phyloP scores from a whole-genome alignment of 768 basidiomycete genomes.

The Gelatoporia subvermispora region DNA sequence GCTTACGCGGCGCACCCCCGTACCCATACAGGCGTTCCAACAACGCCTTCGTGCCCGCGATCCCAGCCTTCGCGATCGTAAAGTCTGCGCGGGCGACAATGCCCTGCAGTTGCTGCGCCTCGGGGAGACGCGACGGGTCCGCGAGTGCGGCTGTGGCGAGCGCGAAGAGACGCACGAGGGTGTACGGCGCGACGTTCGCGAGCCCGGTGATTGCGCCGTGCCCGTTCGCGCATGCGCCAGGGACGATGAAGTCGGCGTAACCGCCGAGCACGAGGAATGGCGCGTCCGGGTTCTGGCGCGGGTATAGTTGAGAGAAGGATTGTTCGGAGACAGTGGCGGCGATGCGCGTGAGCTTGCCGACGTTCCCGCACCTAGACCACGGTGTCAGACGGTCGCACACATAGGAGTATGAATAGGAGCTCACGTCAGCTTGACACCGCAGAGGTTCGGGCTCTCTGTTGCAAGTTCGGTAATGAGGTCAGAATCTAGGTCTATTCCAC shows the following conservation, averaged over 20 bases:
- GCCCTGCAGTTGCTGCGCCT: constrained; percentile 73
- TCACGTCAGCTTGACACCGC: constrained; percentile 86
- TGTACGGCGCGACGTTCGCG: constrained; percentile 71
- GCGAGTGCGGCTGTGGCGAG: constrained; percentile 52
- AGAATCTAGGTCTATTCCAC: constrained; percentile 89
- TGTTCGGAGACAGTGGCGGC: constrained; percentile 58
- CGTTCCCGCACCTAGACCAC: constrained; percentile 70
- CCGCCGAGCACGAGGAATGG: constrained; percentile 87
- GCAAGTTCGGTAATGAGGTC: constrained; percentile 83
- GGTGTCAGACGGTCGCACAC: neutral
- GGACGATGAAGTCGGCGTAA: constrained; percentile 76
- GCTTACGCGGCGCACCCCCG: constrained; percentile 74
- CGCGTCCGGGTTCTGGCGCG: constrained; percentile 59
- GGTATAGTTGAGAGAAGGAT: constrained; percentile 51
- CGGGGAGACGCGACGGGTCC: constrained; percentile 53
- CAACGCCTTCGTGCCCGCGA: constrained; percentile 81
- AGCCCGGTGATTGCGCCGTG: constrained; percentile 92
- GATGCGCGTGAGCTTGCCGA: constrained; percentile 87
- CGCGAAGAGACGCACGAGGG: constrained; percentile 57
- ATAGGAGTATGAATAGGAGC: constrained; percentile 25
- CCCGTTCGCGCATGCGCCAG: constrained; percentile 65
- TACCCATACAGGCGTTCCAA: constrained; percentile 75
- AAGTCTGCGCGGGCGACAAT: constrained; percentile 78
- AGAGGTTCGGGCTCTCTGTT: constrained; percentile 66
- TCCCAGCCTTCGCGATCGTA: constrained; percentile 69